Evolutionary conservation across 768 basidiomycete species (phyloP).

Genomic region (Macrolepiota dolichaula): DNA sequence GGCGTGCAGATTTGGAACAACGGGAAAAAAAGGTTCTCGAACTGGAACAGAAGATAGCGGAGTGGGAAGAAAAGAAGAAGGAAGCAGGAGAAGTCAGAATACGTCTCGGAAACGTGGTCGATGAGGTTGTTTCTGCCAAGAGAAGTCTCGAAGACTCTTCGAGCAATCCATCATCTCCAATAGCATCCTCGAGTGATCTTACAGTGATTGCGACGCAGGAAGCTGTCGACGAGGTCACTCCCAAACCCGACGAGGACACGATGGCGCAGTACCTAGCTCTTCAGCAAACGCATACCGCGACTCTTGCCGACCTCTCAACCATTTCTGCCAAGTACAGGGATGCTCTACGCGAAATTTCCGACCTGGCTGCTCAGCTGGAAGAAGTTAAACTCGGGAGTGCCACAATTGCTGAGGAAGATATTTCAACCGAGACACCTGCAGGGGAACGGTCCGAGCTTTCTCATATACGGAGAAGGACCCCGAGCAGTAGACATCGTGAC

Average conservation of each 20-base stretch:
- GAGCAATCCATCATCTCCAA: conserved; percentile 17
- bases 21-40: conserved; percentile 74
- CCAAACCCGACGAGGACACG: conserved; percentile 33
- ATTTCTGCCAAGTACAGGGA: conserved; percentile 84
- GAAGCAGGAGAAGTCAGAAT: conserved; percentile 63
- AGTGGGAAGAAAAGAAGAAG: conserved; percentile 72
- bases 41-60: conserved; percentile 74
- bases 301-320: conserved; percentile 73
- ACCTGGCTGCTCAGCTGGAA: conserved; percentile 86
- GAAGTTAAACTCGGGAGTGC: conserved; percentile 72
- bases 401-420: conserved; percentile 29
- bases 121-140: conserved; percentile 68
- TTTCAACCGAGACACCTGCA: conserved; percentile 34
- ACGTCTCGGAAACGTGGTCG: conserved; percentile 65
- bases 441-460: conserved; percentile 39
- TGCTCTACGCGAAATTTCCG: conserved; percentile 88
- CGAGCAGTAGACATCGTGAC: conserved; percentile 48
- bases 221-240: conserved; percentile 9
- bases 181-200: conserved; percentile 21
- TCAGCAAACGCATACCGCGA: conserved; percentile 80
- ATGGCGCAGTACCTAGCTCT: conserved; percentile 68
- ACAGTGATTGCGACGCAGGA: conserved; percentile 19
- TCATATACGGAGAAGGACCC: conserved; percentile 50
- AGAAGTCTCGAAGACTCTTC: conserved; percentile 56
- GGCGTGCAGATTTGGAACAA: conserved; percentile 81